Conservation (phyloP, 768 basidiomycete genomes). For the Boletus subcaerulescens region DNA sequence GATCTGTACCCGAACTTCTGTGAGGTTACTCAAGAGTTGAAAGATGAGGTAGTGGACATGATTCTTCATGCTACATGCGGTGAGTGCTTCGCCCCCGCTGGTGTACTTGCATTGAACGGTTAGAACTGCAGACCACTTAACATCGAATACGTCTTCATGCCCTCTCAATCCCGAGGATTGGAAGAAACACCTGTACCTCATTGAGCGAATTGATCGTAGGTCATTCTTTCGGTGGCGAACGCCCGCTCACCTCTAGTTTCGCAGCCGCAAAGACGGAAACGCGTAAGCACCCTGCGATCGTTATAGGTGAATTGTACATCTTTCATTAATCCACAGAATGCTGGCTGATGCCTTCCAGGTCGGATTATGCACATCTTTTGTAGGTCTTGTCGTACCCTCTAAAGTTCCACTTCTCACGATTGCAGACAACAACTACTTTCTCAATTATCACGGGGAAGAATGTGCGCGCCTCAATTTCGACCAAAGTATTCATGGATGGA, state of each 20-base stretch:
- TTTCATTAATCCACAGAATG: background rate
- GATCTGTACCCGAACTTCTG: constrained; percentile 30
- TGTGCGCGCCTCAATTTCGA: constrained; percentile 39
- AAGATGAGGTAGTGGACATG: constrained; percentile 24
- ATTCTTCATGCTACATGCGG: constrained; percentile 29
- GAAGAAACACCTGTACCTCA: constrained; percentile 22
- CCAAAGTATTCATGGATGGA: constrained; percentile 31
- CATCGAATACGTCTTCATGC: constrained; percentile 25
- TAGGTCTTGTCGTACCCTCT: constrained; percentile 5
- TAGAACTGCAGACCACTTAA: constrained; percentile 23
- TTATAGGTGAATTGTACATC: constrained; percentile 16
- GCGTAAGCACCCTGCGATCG: constrained; percentile 16
- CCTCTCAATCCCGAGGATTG: constrained; percentile 20
- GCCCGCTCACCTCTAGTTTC: background rate
- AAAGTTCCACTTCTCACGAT: background rate
- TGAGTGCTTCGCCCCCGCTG: background rate
- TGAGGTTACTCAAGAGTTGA: constrained; percentile 23
- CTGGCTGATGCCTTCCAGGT: constrained; percentile 14
- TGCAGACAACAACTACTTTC: constrained; percentile 35
- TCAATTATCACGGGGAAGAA: constrained; percentile 43
- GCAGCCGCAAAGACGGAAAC: constrained; percentile 11
- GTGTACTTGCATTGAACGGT: background rate
- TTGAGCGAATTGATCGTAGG: constrained; percentile 27
- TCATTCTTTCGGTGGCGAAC: background rate
- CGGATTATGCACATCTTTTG: constrained; percentile 31